Evolutionary conservation across 2,329 filamentous ascomycete species (phyloP).

Genomic region (Chrysosphaeria jannelii): DNA sequence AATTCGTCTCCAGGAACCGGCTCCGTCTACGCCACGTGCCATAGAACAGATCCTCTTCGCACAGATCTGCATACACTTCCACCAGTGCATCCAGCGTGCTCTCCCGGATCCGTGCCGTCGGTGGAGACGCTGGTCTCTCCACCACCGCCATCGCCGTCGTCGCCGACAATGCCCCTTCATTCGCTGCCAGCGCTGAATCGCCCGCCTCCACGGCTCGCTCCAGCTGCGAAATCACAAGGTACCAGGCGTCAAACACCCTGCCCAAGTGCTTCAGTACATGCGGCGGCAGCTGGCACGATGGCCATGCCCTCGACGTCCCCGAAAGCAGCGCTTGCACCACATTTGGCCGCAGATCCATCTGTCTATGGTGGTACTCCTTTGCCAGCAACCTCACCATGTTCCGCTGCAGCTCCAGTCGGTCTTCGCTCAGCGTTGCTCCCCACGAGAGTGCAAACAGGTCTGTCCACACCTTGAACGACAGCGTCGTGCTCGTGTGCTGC

Average conservation of each 20-base stretch:
- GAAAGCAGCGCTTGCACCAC: slow-evolving; percentile 81
- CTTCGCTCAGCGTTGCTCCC: slow-evolving; percentile 65
- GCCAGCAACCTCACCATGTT: slow-evolving; percentile 74
- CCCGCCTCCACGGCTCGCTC: no score
- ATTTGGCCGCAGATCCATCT: slow-evolving; percentile 84
- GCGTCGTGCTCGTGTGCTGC: slow-evolving; percentile 58
- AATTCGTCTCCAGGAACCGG: slow-evolving; percentile 92
- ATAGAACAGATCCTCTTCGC: slow-evolving; percentile 93
- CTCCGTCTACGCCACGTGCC: slow-evolving; percentile 86
- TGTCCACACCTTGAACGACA: slow-evolving; percentile 76
- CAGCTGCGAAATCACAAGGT: slow-evolving; percentile 69
- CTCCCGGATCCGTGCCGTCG: slow-evolving; percentile 60
- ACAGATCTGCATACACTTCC: slow-evolving; percentile 65
- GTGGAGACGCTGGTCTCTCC: no score
- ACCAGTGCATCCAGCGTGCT: slow-evolving; percentile 91
- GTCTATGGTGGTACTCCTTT: slow-evolving; percentile 81
- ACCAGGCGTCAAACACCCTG: slow-evolving; percentile 89
- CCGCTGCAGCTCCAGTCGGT: slow-evolving; percentile 68
- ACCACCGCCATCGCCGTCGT: no score
- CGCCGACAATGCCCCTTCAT: no score
- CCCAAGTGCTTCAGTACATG: slow-evolving; percentile 91
- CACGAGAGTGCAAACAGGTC: slow-evolving; percentile 78
- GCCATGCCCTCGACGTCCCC: slow-evolving; percentile 56
- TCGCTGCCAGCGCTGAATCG: slow-evolving; percentile 56
- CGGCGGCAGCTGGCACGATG: slow-evolving; percentile 72